These are phyloP conservation scores for Rickenella mellea DNA, from an alignment of 768 basidiomycete species.

Conservation along the genomic window DNA sequence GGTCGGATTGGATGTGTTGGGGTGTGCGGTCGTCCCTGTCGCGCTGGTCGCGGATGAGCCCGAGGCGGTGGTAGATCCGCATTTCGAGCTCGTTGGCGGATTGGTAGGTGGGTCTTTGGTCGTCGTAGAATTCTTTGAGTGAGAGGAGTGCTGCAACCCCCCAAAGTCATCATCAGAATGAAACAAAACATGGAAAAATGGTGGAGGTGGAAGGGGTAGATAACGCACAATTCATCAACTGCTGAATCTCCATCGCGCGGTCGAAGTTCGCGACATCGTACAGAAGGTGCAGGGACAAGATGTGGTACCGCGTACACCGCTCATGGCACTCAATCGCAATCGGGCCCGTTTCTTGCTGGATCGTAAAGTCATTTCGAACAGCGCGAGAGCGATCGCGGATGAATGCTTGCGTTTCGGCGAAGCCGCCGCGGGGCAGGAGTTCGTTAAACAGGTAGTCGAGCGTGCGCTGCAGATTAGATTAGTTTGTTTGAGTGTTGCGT, in stretches of 20 bases:
- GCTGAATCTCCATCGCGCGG: conserved; percentile 72
- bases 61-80: conserved; percentile 88
- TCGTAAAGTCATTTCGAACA: conserved; percentile 88
- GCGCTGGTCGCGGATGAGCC: conserved; percentile 79
- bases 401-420: conserved; percentile 68
- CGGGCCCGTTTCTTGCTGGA: conserved; percentile 74
- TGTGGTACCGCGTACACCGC: conserved; percentile 89
- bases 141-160: conserved; percentile 69
- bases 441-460: conserved; percentile 89
- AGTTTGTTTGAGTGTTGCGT: conserved; percentile 2
- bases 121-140: conserved; percentile 89
- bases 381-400: conserved; percentile 87
- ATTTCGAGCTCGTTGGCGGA: conserved; percentile 90
- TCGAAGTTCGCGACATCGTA: conserved; percentile 51
- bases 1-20: conserved; percentile 50
- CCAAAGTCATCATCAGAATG: conserved; percentile 1
- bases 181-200: conserved; percentile 2
- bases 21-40: conserved; percentile 73
- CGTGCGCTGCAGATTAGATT: conserved; percentile 45
- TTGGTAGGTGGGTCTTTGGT: conserved; percentile 54
- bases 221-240: conserved; percentile 80
- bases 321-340: conserved; percentile 86
- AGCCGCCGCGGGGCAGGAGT: conserved; percentile 60
- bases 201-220: too few species aligned
- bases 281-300: conserved; percentile 65